phyloP scores from a whole-genome alignment of 179 eudicot genomes.

The Nepenthes alata region DNA sequence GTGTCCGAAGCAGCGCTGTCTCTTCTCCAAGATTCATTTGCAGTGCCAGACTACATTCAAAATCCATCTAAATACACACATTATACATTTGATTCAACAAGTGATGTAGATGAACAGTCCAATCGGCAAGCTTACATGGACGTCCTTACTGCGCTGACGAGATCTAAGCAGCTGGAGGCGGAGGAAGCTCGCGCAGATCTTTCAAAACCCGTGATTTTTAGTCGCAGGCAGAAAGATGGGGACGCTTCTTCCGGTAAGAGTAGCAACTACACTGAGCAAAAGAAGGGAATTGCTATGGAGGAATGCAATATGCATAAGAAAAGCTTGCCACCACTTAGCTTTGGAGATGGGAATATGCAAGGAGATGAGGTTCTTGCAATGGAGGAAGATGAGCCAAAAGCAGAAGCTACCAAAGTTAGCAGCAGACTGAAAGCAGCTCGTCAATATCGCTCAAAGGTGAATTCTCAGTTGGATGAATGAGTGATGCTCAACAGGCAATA shows the following conservation, averaged over 20 bases:
- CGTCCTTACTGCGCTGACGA: conserved; percentile 32
- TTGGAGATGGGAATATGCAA: conserved; percentile 18
- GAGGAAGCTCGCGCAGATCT: conserved; percentile 30
- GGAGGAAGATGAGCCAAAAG: conserved; percentile 56
- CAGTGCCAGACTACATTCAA: conserved; percentile 41
- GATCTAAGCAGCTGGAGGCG: conserved; percentile 20
- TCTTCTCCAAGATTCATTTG: conserved; percentile 13
- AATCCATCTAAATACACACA: conserved; percentile 50
- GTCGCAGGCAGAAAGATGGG: conserved; percentile 32
- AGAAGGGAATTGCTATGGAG: conserved; percentile 8
- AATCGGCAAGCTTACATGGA: conserved; percentile 50
- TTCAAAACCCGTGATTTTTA: conserved; percentile 45
- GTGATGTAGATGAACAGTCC: conserved; percentile 51
- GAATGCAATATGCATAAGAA: conserved; percentile 8
- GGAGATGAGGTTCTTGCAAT: conserved; percentile 37
- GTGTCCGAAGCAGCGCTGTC: conserved; percentile 9
- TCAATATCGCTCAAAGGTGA: conserved; percentile 40
- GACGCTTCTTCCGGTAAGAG: conserved; percentile 2
- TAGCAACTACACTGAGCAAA: conserved; percentile 9
- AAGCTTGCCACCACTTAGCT: conserved; percentile 21
- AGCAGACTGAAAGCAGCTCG: conserved; percentile 32
- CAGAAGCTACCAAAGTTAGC: conserved; percentile 10
- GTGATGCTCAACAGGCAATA: no score
- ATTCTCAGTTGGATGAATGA: conserved; percentile 14
- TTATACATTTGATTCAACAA: conserved; percentile 44